phyloP scores from a whole-genome alignment of 2,329 filamentous ascomycete species.

The Xylariaceae sp. region DNA sequence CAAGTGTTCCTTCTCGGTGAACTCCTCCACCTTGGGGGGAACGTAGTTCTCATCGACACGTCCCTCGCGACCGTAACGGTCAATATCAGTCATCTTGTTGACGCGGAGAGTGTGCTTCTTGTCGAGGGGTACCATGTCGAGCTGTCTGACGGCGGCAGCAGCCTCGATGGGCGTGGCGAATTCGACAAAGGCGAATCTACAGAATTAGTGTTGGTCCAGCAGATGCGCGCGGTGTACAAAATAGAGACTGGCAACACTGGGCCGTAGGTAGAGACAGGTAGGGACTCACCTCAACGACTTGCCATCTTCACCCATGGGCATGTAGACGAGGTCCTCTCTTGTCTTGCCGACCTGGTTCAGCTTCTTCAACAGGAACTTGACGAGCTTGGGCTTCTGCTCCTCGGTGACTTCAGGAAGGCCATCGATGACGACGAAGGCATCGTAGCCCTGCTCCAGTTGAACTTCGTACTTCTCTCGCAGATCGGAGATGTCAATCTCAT shows the following conservation, averaged over 20 bases:
- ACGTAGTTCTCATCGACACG: conserved; percentile 88
- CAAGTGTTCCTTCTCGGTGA: conserved; percentile 88
- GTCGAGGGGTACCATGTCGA: conserved; percentile 83
- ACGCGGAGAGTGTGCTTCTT: conserved; percentile 94
- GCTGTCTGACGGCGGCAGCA: conserved; percentile 77
- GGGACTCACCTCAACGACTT: conserved; percentile 73
- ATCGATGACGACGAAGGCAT: conserved; percentile 94
- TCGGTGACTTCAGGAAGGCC: conserved; percentile 84
- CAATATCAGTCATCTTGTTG: conserved; percentile 98
- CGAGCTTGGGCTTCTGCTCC: conserved; percentile 86
- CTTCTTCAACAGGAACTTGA: conserved; percentile 95
- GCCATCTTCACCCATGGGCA: conserved; percentile 86
- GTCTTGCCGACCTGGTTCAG: conserved; percentile 79
- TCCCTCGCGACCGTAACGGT: conserved; percentile 91
- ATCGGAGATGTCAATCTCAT: conserved; percentile 93
- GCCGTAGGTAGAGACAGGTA: conserved; percentile 28
- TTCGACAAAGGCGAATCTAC: conserved; percentile 92
- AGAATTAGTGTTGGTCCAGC: neutral
- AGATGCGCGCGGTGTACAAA: neutral
- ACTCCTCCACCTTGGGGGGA: conserved; percentile 74
- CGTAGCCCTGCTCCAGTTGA: conserved; percentile 89
- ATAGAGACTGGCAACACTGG: neutral
- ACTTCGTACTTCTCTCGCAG: conserved; percentile 93
- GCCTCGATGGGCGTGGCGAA: conserved; percentile 89
- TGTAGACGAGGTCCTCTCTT: conserved; percentile 81